Evolutionary conservation across 1,139 yeast species (phyloP).

Genomic region (Kodamaea derodonti): DNA sequence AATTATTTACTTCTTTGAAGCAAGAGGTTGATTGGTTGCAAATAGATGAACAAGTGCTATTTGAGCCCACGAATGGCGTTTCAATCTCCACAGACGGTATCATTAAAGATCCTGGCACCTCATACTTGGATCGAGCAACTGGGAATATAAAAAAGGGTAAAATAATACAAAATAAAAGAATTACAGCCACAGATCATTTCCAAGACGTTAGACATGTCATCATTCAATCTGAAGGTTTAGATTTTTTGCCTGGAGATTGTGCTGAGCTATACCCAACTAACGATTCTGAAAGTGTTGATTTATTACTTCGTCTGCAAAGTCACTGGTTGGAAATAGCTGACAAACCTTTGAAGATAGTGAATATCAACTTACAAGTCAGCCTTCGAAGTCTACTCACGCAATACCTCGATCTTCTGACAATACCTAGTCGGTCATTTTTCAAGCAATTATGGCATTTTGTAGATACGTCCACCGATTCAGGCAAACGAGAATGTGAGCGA

Average conservation of each 20-base stretch:
- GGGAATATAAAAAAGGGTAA: constrained; percentile 27
- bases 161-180: constrained; percentile 48
- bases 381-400: constrained; percentile 68
- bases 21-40: constrained; percentile 33
- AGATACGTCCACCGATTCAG: constrained; percentile 41
- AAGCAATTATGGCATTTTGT: constrained; percentile 70
- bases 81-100: constrained; percentile 1
- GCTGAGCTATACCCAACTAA: constrained; percentile 74
- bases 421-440: constrained; percentile 84
- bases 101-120: neutral
- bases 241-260: constrained; percentile 76
- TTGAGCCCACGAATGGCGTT: constrained; percentile 42
- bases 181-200: constrained; percentile 71
- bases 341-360: constrained; percentile 35
- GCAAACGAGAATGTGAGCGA: constrained; percentile 65
- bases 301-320: constrained; percentile 62
- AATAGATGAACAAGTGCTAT: constrained; percentile 36
- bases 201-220: constrained; percentile 80
- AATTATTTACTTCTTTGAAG: constrained; percentile 44
- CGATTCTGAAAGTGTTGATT: constrained; percentile 58
- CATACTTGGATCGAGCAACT: constrained; percentile 8
- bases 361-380: constrained; percentile 45
- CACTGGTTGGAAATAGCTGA: constrained; percentile 72
- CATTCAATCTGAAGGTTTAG: constrained; percentile 30
- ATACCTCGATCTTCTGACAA: constrained; percentile 76